Percentiles rank a stretch among this genome's conserved stretches.
phyloP scores from a whole-genome alignment of 768 basidiomycete genomes.

The Xanthoconium stramineum region DNA sequence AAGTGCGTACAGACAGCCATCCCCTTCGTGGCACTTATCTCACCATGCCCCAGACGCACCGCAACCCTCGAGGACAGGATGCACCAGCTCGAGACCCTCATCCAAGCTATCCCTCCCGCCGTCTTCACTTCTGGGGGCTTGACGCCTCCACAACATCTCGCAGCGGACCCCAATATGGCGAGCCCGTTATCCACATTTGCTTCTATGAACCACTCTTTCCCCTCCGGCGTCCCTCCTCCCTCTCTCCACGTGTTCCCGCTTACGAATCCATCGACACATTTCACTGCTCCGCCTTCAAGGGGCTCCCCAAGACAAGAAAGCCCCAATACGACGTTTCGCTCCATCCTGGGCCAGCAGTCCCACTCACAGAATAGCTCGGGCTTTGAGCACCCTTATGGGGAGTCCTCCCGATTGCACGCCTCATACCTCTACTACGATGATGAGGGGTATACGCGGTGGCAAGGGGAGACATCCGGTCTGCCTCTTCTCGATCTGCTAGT shows the following conservation, averaged over 20 bases:
- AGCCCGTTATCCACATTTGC: conserved; percentile 39
- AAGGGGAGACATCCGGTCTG: conserved; percentile 90
- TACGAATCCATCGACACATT: conserved; percentile 78
- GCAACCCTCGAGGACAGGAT: conserved; percentile 85
- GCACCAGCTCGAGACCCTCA: conserved; percentile 83
- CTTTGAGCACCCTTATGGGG: conserved; percentile 51
- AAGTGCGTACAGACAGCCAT: conserved; percentile 51
- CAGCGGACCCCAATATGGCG: conserved; percentile 30
- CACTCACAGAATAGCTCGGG: conserved; percentile 18
- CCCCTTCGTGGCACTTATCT: conserved; percentile 8
- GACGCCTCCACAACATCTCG: conserved; percentile 32
- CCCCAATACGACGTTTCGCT: conserved; percentile 39
- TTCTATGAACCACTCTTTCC: conserved; percentile 39
- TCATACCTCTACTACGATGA: conserved; percentile 87
- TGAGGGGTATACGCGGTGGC: conserved; percentile 85
- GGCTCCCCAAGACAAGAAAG: conserved; percentile 45
- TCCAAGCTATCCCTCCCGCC: conserved; percentile 79
- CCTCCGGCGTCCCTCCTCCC: conserved; percentile 70
- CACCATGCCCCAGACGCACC: conserved; percentile 50
- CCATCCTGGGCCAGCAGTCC: conserved; percentile 39
- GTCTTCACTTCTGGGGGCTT: conserved; percentile 65
- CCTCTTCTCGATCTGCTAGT: conserved; percentile 83
- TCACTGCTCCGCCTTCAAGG: conserved; percentile 46
- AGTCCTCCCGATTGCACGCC: conserved; percentile 62
- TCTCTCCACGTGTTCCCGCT: conserved; percentile 76